These are phyloP conservation scores for Euphorbia peplus DNA, from an alignment of 345 rosid species.

Conservation along the genomic window DNA sequence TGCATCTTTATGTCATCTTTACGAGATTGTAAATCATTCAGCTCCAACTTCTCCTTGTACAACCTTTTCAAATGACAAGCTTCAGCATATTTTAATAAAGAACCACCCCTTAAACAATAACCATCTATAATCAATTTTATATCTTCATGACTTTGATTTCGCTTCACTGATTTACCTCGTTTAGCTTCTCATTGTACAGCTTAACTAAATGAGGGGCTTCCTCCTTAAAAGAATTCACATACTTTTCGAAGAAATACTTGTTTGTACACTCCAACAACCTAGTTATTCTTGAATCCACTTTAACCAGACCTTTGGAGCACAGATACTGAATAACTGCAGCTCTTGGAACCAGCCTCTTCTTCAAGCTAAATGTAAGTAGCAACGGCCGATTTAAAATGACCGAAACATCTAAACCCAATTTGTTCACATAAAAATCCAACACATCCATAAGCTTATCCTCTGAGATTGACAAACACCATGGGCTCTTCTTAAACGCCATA, in stretches of 20 bases:
- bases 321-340: constrained; percentile 2
- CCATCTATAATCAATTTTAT: no score
- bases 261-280: background rate
- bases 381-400: no score
- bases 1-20: no score
- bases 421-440: constrained; percentile 45
- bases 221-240: background rate
- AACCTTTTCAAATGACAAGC: no score
- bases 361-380: constrained; percentile 26
- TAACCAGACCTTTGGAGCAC: background rate
- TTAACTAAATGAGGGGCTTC: background rate
- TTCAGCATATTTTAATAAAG: no score
- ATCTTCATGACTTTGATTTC: no score
- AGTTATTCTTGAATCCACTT: no score
- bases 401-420: constrained; percentile 34
- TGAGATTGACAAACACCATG: constrained; percentile 39
- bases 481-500: constrained; percentile 42
- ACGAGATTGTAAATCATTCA: no score
- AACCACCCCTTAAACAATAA: no score
- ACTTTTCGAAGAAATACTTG: background rate
- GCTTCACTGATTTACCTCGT: no score
- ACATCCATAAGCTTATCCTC: constrained; percentile 34
- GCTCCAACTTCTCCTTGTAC: no score
- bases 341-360: constrained; percentile 33
- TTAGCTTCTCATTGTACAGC: no score